These are phyloP conservation scores for Xylariaceae sp. DNA, from an alignment of 2,329 filamentous ascomycete genomes.

Conservation along the genomic window DNA sequence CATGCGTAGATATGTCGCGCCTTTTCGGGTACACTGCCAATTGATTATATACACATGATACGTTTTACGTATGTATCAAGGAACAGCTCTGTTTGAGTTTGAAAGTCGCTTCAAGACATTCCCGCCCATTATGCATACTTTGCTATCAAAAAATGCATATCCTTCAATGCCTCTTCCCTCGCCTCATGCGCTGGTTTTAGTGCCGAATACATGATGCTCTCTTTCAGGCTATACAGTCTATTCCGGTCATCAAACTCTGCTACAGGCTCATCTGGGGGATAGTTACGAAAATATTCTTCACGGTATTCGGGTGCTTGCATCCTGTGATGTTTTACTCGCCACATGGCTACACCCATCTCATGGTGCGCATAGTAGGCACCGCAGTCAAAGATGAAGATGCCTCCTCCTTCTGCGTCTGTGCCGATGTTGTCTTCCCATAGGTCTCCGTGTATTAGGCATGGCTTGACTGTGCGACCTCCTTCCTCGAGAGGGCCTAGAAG, in stretches of 20 bases:
- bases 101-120: no score
- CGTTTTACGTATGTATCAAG: no score
- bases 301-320: neutral
- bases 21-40: no score
- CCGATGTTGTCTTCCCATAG: conserved; percentile 1
- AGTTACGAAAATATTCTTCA: neutral
- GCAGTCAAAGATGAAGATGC: neutral
- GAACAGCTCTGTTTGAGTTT: no score
- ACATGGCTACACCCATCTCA: neutral
- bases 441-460: conserved; percentile 2
- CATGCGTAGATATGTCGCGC: no score
- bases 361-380: neutral
- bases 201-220: neutral
- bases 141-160: neutral
- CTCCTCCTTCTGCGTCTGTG: neutral
- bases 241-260: neutral
- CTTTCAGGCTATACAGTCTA: conserved; percentile 2
- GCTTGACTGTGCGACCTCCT: neutral
- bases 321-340: neutral
- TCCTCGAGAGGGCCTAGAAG: neutral
- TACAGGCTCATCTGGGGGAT: neutral
- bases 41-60: no score
- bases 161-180: neutral
- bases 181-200: neutral
- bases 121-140: no score